Percentiles rank a stretch among this genome's conserved stretches.
Evolutionary conservation across 2,329 filamentous ascomycete genomes (phyloP).

Genomic region (Trichothecium sympodiale): DNA sequence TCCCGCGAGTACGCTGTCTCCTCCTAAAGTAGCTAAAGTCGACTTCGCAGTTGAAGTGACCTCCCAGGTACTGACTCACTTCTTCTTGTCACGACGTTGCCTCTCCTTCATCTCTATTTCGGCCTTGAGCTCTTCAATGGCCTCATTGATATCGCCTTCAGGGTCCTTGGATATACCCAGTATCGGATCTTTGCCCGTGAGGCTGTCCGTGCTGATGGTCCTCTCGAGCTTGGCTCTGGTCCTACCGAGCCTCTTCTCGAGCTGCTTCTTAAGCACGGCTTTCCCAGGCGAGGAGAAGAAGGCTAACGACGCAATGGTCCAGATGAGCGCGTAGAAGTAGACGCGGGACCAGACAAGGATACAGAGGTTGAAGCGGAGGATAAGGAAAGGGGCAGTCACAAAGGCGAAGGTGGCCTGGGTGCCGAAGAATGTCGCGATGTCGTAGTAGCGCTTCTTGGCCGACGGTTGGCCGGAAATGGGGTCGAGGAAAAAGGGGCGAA

Average conservation of each 20-base stretch:
- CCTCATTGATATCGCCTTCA: conserved; percentile 64
- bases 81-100: conserved; percentile 8
- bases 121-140: conserved; percentile 59
- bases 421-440: conserved; percentile 60
- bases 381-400: conserved; percentile 70
- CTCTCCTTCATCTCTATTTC: conserved; percentile 44
- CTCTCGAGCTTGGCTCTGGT: conserved; percentile 34
- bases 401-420: conserved; percentile 83
- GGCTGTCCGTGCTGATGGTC: conserved; percentile 45
- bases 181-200: conserved; percentile 48
- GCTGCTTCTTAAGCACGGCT: conserved; percentile 37
- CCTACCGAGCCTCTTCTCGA: conserved; percentile 45
- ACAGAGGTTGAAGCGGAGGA: conserved; percentile 62
- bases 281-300: conserved; percentile 79
- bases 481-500: conserved; percentile 88
- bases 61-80: too few species aligned
- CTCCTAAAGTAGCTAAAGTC: too few species aligned
- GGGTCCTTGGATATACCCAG: conserved; percentile 73
- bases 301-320: conserved; percentile 50
- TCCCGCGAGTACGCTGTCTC: too few species aligned
- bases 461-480: conserved; percentile 59
- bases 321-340: conserved; percentile 76
- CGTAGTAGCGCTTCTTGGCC: conserved; percentile 74
- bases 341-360: conserved; percentile 71
- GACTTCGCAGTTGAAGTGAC: too few species aligned